phyloP scores from a whole-genome alignment of 176 grass and related monocot genomes.

The Carex littledalei region DNA sequence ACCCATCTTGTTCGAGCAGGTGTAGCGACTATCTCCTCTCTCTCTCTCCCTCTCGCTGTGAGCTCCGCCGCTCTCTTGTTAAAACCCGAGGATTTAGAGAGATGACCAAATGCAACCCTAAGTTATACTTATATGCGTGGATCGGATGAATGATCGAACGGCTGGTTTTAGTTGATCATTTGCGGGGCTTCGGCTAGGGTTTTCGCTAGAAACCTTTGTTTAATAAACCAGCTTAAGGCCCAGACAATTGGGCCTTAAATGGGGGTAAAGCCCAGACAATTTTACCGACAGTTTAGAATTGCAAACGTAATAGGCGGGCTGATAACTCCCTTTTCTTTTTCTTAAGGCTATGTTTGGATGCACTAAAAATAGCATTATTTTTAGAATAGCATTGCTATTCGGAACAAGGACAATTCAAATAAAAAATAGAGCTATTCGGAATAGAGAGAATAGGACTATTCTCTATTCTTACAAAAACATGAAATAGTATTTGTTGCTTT shows the following conservation, averaged over 20 bases:
- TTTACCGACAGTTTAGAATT: too few species aligned
- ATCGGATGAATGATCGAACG: neutral
- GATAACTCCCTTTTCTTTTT: too few species aligned
- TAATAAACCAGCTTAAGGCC: neutral
- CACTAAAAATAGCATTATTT: too few species aligned
- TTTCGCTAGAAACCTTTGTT: neutral
- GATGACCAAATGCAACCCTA: neutral
- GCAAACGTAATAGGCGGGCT: too few species aligned
- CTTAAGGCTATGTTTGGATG: too few species aligned
- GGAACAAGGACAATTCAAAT: too few species aligned
- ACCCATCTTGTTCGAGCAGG: conserved; percentile 22
- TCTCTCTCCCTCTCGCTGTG: neutral
- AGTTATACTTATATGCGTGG: neutral
- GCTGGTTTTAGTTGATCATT: neutral
- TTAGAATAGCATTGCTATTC: too few species aligned
- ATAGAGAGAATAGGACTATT: too few species aligned
- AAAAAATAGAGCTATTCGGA: too few species aligned
- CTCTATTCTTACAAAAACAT: too few species aligned
- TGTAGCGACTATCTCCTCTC: neutral
- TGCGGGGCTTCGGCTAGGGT: conserved; percentile 3
- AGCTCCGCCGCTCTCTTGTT: conserved; percentile 5
- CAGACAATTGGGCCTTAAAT: neutral
- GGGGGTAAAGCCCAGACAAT: neutral
- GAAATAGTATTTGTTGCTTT: too few species aligned
- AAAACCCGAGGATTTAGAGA: conserved; percentile 6